Conservation (phyloP, 179 eudicot genomes). For the Camellia oleifera region DNA sequence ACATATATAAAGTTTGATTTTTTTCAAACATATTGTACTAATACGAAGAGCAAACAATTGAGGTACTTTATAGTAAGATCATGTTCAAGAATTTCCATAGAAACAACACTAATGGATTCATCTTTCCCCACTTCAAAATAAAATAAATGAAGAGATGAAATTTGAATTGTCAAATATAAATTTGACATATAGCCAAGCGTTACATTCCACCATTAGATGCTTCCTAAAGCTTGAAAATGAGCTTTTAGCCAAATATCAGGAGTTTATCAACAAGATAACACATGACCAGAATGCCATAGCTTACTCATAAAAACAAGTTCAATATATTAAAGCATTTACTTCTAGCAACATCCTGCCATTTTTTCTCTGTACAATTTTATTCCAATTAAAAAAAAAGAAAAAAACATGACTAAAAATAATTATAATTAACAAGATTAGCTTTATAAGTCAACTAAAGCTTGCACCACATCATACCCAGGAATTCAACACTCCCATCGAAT, state of each 20-base stretch:
- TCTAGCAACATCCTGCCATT: neutral
- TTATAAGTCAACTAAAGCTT: neutral
- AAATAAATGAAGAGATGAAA: neutral
- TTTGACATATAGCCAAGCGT: neutral
- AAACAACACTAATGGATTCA: neutral
- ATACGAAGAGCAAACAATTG: neutral
- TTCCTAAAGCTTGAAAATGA: neutral
- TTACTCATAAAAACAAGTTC: neutral
- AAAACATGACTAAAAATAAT: neutral
- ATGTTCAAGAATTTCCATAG: neutral
- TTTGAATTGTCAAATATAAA: neutral
- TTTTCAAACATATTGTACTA: neutral
- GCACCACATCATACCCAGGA: slow-evolving; percentile 10
- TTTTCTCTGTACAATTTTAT: neutral
- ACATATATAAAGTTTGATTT: too few species aligned
- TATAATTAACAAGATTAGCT: slow-evolving; percentile 13
- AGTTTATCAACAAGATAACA: neutral
- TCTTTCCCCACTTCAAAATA: neutral
- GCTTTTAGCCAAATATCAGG: neutral
- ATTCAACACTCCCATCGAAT: slow-evolving; percentile 2
- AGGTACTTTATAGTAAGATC: neutral
- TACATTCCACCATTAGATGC: neutral
- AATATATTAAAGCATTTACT: neutral
- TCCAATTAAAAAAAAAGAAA: neutral
- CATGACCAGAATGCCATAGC: neutral